A percentile compares a stretch with the other conserved stretches of the same genome.
Conservation (phyloP, 2,329 filamentous ascomycete species). For the Calonectria montana region DNA sequence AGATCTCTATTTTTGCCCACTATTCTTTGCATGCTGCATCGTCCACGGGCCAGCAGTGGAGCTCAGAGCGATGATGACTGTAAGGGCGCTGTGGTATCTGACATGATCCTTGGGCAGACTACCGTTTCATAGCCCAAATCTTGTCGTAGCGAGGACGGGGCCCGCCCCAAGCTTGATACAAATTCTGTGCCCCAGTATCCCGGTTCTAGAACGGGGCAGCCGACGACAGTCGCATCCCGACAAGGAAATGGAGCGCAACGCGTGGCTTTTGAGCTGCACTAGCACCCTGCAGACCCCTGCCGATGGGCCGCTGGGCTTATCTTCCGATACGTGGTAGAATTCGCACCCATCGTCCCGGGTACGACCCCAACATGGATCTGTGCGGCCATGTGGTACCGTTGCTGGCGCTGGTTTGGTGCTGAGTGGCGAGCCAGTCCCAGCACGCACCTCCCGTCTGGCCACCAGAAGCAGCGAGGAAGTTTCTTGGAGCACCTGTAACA, state of each 20-base stretch:
- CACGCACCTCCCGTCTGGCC: neutral
- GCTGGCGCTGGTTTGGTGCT: neutral
- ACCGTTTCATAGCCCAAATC: constrained; percentile 3
- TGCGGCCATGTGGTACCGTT: constrained; percentile 33
- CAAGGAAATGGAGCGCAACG: constrained; percentile 28
- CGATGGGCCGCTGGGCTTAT: constrained; percentile 10
- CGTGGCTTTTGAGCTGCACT: constrained; percentile 15
- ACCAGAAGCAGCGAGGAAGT: neutral
- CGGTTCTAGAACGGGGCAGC: neutral
- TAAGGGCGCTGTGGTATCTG: neutral
- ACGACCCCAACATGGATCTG: constrained; percentile 23
- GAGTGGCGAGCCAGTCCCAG: neutral
- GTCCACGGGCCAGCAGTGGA: neutral
- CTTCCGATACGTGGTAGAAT: constrained; percentile 41
- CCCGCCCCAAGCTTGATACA: neutral
- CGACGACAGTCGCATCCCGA: neutral
- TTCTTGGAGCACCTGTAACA: neutral
- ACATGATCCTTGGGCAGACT: neutral
- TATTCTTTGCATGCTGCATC: neutral
- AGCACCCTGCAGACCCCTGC: constrained; percentile 20
- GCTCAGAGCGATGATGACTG: neutral
- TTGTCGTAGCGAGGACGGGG: neutral
- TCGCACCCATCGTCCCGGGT: constrained; percentile 16
- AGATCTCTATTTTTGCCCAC: constrained; percentile 1
- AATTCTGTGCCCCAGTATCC: neutral